Evolutionary conservation across 23 red algal genomes (phyloP).

Genomic region (Gracilariopsis chorda): DNA sequence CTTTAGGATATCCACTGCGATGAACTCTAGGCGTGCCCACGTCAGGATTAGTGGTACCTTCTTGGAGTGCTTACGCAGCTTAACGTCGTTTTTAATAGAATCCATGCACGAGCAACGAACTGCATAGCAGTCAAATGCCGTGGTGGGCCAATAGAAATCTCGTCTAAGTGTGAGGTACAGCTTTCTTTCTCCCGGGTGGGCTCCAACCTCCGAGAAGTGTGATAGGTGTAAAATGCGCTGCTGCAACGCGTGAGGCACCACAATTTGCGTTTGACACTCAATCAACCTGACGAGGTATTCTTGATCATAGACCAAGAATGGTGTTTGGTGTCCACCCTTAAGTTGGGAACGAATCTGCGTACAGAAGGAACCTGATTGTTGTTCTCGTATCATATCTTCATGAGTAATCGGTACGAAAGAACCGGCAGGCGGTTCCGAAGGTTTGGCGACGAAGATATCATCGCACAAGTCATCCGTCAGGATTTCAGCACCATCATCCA

Average conservation of each 20-base stretch:
- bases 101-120: not conserved
- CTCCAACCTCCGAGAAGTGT: not conserved
- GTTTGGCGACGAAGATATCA: not conserved
- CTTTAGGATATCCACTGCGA: too few species aligned
- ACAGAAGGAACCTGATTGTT: not conserved
- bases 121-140: constrained; percentile 1
- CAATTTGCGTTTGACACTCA: too few species aligned
- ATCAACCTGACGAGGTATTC: too few species aligned
- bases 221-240: not conserved
- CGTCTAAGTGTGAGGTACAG: not conserved
- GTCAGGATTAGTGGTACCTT: too few species aligned
- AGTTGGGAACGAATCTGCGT: not conserved
- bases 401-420: not conserved
- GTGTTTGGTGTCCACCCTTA: not conserved
- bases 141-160: constrained; percentile 5
- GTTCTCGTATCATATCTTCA: too few species aligned
- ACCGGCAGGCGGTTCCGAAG: not conserved
- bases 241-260: not conserved
- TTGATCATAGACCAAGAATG: too few species aligned
- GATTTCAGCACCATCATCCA: too few species aligned
- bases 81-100: not conserved
- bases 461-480: not conserved
- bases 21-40: too few species aligned
- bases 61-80: not conserved
- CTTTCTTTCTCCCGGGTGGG: not conserved